phyloP scores from a whole-genome alignment of 768 basidiomycete genomes.

The Coprinellus aureogranulatus region DNA sequence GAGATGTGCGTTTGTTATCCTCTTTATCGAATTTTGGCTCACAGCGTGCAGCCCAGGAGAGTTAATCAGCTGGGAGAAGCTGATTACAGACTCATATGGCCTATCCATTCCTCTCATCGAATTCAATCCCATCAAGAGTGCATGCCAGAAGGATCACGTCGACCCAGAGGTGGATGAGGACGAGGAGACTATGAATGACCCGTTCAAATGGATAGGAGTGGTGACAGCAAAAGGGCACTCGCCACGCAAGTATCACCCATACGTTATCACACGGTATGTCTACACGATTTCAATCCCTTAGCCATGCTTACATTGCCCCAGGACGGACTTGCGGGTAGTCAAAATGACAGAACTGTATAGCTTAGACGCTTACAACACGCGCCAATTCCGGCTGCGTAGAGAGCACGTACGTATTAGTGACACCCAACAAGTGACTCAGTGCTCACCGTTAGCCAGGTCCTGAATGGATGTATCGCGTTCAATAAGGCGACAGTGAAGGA shows the following conservation, averaged over 20 bases:
- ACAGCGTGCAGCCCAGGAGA: neutral
- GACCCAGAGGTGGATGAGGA: neutral
- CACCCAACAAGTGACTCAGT: too few species aligned
- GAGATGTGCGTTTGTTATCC: neutral
- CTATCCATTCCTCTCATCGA: conserved; percentile 32
- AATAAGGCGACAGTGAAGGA: neutral
- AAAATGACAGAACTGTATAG: conserved; percentile 30
- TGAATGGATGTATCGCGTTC: neutral
- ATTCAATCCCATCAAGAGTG: conserved; percentile 27
- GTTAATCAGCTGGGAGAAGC: neutral
- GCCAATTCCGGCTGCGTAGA: conserved; percentile 21
- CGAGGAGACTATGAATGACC: neutral
- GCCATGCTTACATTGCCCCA: too few species aligned
- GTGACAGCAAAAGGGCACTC: conserved; percentile 11
- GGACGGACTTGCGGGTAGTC: conserved; percentile 33
- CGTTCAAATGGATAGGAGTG: conserved; percentile 4
- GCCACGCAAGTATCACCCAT: conserved; percentile 28
- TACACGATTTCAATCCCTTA: too few species aligned
- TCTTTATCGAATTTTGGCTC: neutral
- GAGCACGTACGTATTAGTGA: too few species aligned
- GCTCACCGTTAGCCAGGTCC: too few species aligned
- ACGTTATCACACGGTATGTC: conserved; percentile 33
- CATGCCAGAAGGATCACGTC: neutral
- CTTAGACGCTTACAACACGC: conserved; percentile 24
- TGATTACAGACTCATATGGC: conserved; percentile 26